phyloP scores from a whole-genome alignment of 768 basidiomycete genomes.

The Asterophora parasitica region DNA sequence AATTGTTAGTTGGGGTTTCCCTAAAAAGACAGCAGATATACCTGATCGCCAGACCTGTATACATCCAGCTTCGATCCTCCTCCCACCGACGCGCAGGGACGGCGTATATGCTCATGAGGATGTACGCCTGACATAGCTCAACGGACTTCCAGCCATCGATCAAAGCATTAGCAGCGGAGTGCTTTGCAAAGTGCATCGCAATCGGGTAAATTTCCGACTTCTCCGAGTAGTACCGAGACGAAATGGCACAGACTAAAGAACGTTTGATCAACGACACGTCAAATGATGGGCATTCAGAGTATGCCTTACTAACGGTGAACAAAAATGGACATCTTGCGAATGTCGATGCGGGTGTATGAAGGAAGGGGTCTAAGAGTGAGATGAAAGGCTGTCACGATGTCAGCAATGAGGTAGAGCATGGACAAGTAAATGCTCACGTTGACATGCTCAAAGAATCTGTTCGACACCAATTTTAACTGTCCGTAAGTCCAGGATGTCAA shows the following conservation, averaged over 20 bases:
- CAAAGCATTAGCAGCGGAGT: conserved; percentile 74
- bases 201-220: conserved; percentile 83
- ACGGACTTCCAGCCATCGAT: conserved; percentile 83
- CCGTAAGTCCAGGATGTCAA: neutral
- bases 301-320: conserved; percentile 73
- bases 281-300: neutral
- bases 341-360: conserved; percentile 76
- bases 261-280: neutral
- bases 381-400: conserved; percentile 48
- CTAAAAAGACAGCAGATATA: conserved; percentile 16
- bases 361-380: conserved; percentile 71
- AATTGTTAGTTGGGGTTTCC: neutral
- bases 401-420: neutral
- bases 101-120: conserved; percentile 79
- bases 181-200: conserved; percentile 86
- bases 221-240: conserved; percentile 73
- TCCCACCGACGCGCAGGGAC: conserved; percentile 83
- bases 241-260: conserved; percentile 72
- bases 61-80: conserved; percentile 87
- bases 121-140: conserved; percentile 88
- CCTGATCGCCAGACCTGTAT: conserved; percentile 84
- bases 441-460: conserved; percentile 65
- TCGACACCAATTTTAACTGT: conserved; percentile 3
- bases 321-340: conserved; percentile 86
- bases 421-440: conserved; percentile 43